Evolutionary conservation across 2,329 filamentous ascomycete genomes (phyloP), one percentile per base, ranked within the genome.

Genomic region (Aspergillus udagawae): DNA sequence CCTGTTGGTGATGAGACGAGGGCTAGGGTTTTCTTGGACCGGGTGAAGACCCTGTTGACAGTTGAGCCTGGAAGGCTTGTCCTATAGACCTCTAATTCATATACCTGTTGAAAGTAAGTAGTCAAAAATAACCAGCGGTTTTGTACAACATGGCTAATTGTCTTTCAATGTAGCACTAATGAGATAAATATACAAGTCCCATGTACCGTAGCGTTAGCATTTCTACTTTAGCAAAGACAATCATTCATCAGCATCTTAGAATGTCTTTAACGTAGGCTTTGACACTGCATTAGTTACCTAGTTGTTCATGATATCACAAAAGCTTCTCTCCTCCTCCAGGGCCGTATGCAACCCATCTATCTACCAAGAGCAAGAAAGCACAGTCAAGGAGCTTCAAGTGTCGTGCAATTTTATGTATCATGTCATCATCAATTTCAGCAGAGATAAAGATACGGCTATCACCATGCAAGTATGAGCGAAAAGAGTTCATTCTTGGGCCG

Each of bases 21-120:
- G 67, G 94, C 91, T 14, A 82, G 84, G 68, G 81, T 87, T 10
- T 99, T 97, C 78, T 75, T 99, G 62, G 88, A 93, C 76, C 85
- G 91, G 66, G 84, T 97, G 70, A 97, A 96, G 85, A 78, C 82
- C 49, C 86, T 93, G 27, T 75, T 99, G 65, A 91, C 95, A 76
- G 82, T 85, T 63, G 89, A 94, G 75, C 91, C 91, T 14, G 90
- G 87, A 35, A 82, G 87, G 67, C 76, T 96, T 68, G 84, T 95
- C 35, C 68, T 84, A 63, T 82, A 73, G 55, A 64, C 53, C 7
- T 41, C 29, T 23, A 14, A 27, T 47, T 27, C 44, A 21, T 23
- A 47, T 23, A 47, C 21, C 44, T 23, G 21, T 23, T 47, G 6
- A 3, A 14, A 25, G 44, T 47, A 47, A 47, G 44, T 27, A 47